A percentile compares a stretch with the other conserved stretches of the same genome.
Conservation (phyloP, 2,329 filamentous ascomycete species). For the Sporothrix luriei region DNA sequence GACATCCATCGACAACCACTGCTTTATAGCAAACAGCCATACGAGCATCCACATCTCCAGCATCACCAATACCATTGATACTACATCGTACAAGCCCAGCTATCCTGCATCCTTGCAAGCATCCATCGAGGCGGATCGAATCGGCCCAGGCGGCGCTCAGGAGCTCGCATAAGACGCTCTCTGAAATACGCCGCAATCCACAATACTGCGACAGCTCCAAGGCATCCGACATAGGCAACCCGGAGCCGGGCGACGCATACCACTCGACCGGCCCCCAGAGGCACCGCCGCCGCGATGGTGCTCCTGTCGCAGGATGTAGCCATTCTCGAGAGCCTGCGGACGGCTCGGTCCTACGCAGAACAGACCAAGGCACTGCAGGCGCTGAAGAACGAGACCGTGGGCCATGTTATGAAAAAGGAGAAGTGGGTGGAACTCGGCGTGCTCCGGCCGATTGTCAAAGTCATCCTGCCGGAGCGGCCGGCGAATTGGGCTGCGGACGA, state of each 20-base stretch:
- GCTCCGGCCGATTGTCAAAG: constrained; percentile 59
- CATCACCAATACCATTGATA: neutral
- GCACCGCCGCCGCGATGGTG: constrained; percentile 51
- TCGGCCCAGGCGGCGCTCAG: neutral
- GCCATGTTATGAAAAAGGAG: constrained; percentile 85
- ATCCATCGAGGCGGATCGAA: neutral
- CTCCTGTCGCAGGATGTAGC: constrained; percentile 53
- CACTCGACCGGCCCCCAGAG: neutral
- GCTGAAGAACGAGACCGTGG: constrained; percentile 87
- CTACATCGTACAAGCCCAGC: neutral
- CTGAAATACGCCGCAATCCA: neutral
- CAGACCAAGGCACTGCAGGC: constrained; percentile 65
- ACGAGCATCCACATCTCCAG: neutral
- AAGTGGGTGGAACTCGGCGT: constrained; percentile 71
- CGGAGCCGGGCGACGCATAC: neutral
- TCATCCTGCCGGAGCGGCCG: constrained; percentile 46
- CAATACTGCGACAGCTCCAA: neutral
- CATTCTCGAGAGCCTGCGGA: constrained; percentile 60
- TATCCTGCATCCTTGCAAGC: neutral
- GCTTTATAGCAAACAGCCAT: neutral
- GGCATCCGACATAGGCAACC: neutral
- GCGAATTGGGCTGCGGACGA: constrained; percentile 33
- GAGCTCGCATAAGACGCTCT: neutral
- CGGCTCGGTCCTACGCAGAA: constrained; percentile 55
- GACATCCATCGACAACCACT: neutral